These are phyloP conservation scores for Suillus paluster DNA, from an alignment of 768 basidiomycete genomes.

Conservation along the genomic window DNA sequence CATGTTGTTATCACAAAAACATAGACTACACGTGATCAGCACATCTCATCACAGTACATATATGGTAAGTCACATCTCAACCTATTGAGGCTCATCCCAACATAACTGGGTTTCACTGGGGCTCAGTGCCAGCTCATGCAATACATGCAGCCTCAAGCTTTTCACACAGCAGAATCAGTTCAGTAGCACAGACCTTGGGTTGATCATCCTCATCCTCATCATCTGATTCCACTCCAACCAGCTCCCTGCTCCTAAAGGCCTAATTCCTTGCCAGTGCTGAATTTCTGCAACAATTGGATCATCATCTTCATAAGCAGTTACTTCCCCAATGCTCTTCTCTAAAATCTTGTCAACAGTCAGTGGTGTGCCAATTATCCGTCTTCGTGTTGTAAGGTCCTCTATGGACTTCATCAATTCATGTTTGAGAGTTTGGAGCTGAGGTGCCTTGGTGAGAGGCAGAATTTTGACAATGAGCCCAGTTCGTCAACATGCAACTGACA, in stretches of 20 bases:
- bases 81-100: neutral
- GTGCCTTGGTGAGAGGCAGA: neutral
- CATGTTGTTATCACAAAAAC: too few relatives aligned
- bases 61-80: neutral
- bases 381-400: neutral
- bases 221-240: neutral
- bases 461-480: too few relatives aligned
- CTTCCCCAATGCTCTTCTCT: constrained; percentile 15
- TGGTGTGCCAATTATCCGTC: constrained; percentile 16
- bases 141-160: too few relatives aligned
- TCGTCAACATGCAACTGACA: neutral
- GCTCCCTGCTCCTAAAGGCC: too few relatives aligned
- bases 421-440: neutral
- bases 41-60: neutral
- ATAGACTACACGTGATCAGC: neutral
- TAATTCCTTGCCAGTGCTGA: neutral
- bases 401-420: neutral
- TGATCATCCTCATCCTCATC: neutral
- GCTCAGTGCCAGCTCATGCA: too few relatives aligned
- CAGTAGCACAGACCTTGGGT: too few relatives aligned
- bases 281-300: neutral
- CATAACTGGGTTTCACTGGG: neutral
- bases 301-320: neutral
- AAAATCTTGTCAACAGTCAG: constrained; percentile 19
- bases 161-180: too few relatives aligned